Evolutionary conservation across 257 asterid species (phyloP).

Genomic region (Lantana camara): DNA sequence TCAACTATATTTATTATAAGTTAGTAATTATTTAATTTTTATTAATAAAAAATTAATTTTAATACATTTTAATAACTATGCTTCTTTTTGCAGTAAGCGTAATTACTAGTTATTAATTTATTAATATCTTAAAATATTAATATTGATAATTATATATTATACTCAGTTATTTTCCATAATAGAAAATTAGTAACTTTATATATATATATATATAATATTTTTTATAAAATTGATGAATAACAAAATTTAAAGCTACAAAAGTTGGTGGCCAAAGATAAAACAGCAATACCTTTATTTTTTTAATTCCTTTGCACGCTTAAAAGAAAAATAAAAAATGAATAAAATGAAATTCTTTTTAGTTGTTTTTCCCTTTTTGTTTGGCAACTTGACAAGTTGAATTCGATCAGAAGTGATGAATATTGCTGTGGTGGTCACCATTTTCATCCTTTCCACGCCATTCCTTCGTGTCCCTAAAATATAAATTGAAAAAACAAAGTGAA

Average conservation of each 20-base stretch:
- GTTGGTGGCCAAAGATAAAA: conserved; percentile 21
- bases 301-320: conserved; percentile 7
- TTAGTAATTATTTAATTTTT: too few relatives aligned
- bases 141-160: too few relatives aligned
- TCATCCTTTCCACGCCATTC: conserved; percentile 14
- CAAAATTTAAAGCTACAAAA: neutral
- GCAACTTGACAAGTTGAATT: conserved; percentile 39
- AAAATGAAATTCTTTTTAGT: too few relatives aligned
- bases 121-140: too few relatives aligned
- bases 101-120: too few relatives aligned
- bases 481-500: neutral
- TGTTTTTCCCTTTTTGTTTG: neutral
- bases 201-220: neutral
- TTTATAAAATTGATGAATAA: too few relatives aligned
- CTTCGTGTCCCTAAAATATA: neutral
- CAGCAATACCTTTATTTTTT: neutral
- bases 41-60: too few relatives aligned
- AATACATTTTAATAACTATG: too few relatives aligned
- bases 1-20: too few relatives aligned
- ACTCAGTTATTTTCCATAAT: too few relatives aligned
- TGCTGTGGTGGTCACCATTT: conserved; percentile 29
- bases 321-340: neutral
- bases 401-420: neutral
- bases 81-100: too few relatives aligned
- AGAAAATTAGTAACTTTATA: too few relatives aligned